Conservation (phyloP, 495 filamentous ascomycete species). For the Ramalina intermedia region DNA sequence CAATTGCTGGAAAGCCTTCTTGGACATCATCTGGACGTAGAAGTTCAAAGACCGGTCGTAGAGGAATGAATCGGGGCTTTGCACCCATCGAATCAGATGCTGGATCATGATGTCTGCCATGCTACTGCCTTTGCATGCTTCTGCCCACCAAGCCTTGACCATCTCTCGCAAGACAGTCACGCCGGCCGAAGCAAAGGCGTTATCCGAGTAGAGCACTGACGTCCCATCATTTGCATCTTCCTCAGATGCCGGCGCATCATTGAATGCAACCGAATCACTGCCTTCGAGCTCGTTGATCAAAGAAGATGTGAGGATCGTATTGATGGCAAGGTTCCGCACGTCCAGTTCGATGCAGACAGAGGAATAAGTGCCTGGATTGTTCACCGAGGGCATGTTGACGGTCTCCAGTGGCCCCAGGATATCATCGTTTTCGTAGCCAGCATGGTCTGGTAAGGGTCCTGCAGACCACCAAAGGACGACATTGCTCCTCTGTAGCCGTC, state of each 20-base stretch:
- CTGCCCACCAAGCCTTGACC: slow-evolving; percentile 97
- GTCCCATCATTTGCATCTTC: slow-evolving; percentile 40
- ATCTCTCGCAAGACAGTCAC: slow-evolving; percentile 86
- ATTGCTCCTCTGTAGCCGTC: slow-evolving; percentile 78
- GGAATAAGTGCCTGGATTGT: slow-evolving; percentile 81
- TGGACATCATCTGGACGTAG: slow-evolving; percentile 96
- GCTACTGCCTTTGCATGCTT: slow-evolving; percentile 76
- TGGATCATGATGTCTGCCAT: slow-evolving; percentile 99
- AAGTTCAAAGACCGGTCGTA: slow-evolving; percentile 94
- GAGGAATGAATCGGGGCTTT: slow-evolving; percentile 78
- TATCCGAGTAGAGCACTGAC: slow-evolving; percentile 71
- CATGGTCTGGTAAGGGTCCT: slow-evolving; percentile 78
- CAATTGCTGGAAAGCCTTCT: slow-evolving; percentile 88
- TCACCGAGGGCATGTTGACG: slow-evolving; percentile 88
- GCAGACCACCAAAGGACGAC: slow-evolving; percentile 98
- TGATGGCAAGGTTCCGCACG: slow-evolving; percentile 89
- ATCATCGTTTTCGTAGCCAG: slow-evolving; percentile 90
- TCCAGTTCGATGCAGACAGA: slow-evolving; percentile 95
- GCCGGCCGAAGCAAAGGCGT: slow-evolving; percentile 82
- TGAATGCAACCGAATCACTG: slow-evolving; percentile 62
- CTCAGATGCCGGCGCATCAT: slow-evolving; percentile 54
- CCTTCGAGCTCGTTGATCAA: slow-evolving; percentile 97
- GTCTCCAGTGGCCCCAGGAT: slow-evolving; percentile 68
- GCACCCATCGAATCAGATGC: slow-evolving; percentile 93
- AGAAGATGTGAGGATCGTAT: slow-evolving; percentile 91